phyloP scores from a whole-genome alignment of 2,329 filamentous ascomycete genomes.

The Saccharata proteae region DNA sequence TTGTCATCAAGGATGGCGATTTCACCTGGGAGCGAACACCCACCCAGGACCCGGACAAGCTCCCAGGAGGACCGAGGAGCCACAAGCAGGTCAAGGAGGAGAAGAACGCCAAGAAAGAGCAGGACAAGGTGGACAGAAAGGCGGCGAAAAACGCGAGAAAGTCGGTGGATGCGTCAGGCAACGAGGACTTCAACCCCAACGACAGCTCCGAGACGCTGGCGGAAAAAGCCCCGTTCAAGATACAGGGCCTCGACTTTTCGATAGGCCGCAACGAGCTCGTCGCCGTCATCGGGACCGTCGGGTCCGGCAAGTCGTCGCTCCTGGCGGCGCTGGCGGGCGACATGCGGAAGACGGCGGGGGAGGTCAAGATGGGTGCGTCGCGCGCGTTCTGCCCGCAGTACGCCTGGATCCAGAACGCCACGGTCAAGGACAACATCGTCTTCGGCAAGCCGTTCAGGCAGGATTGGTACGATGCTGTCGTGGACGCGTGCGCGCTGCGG shows the following conservation, averaged over 20 bases:
- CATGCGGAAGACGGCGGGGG: slow-evolving; percentile 65
- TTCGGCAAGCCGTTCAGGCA: slow-evolving; percentile 63
- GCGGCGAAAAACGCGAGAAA: slow-evolving; percentile 34
- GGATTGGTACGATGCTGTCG: slow-evolving; percentile 61
- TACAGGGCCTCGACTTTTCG: slow-evolving; percentile 50
- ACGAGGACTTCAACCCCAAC: slow-evolving; percentile 15
- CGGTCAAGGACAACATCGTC: slow-evolving; percentile 67
- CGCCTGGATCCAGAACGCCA: slow-evolving; percentile 90
- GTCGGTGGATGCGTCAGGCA: slow-evolving; percentile 11
- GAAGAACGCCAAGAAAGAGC: slow-evolving; percentile 18
- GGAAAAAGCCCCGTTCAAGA: slow-evolving; percentile 54
- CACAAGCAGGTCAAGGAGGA: slow-evolving; percentile 6
- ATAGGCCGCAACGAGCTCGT: slow-evolving; percentile 59
- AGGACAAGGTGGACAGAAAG: slow-evolving; percentile 27
- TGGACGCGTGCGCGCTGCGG: slow-evolving; percentile 64
- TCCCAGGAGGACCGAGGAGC: slow-evolving; percentile 1
- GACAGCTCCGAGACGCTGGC: slow-evolving; percentile 15
- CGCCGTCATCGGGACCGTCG: slow-evolving; percentile 65
- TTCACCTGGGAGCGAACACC: slow-evolving; percentile 76
- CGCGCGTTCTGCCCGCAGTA: background rate
- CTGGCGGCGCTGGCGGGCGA: slow-evolving; percentile 75
- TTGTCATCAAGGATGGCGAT: slow-evolving; percentile 58
- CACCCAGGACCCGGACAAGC: slow-evolving; percentile 35
- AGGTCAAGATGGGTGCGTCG: slow-evolving; percentile 50
- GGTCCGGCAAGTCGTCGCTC: slow-evolving; percentile 72